Evolutionary conservation across 2,329 filamentous ascomycete species (phyloP), one percentile per base, ranked within the genome.

Genomic region (Sordariomycetes sp.): DNA sequence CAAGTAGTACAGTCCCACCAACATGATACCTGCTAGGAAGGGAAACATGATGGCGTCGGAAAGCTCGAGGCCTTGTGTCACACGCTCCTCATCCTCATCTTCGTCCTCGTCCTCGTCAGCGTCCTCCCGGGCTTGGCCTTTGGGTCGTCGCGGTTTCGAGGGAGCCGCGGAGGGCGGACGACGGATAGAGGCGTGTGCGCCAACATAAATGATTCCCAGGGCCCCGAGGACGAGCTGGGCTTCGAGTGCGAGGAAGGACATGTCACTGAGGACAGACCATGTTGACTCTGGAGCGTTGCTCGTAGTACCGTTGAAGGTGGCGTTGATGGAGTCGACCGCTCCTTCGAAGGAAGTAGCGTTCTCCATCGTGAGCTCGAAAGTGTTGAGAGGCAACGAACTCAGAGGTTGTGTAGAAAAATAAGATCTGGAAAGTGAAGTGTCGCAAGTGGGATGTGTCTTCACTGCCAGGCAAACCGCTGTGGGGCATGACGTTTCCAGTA

Each of bases 31-130:
- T 6, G 87, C 88, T 35, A 87, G 65, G 21, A 95, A 46, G 2
- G 90, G 92, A 42, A 95, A 84, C 47, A 93, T 57, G 44, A 96
- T 74, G 31, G 86, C 90, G 56, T 96, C 90, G 0, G 74, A 79
- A 2, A 83, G 78, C 37, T 59, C 56, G 8, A 78, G 70, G 50
- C 40, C 75, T 61, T 44, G 74, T 3, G 54, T 38, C 30, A 55
- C 64, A 9, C 70, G 62, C 15, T 76, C 64, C 14, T 71, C 68
- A 9, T 74, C 66, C 1, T 67, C 58, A 2, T 58, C 19, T 12
- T 30, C 16, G 6, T 23, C 25, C 3, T 33, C 20, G 8, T 26
- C 8, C 19, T 29, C 18, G 14, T 16, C 23, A 8, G 14, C 20
- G 9, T 33, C 21, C n/a, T 28, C 10, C 33, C 31, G 12, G 8